Evolutionary conservation across 2,329 filamentous ascomycete genomes (phyloP).

Genomic region (Ascochyta fabae): DNA sequence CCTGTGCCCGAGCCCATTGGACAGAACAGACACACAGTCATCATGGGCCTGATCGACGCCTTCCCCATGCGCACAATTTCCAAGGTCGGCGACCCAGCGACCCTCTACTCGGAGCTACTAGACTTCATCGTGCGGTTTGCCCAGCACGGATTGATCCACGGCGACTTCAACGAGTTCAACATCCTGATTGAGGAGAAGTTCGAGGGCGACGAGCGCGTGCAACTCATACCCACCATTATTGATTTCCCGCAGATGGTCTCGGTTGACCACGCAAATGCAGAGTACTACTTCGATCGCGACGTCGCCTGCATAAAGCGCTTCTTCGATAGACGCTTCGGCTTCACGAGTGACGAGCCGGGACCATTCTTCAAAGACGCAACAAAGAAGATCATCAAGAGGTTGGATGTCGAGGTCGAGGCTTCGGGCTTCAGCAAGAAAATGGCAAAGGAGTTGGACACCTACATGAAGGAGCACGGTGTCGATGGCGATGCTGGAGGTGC

Average conservation of each 20-base stretch:
- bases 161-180: conserved; percentile 99
- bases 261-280: conserved; percentile 89
- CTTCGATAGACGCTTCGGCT: conserved; percentile 88
- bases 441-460: conserved; percentile 89
- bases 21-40: conserved; percentile 92
- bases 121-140: conserved; percentile 83
- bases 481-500: conserved; percentile 58
- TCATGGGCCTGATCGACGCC: conserved; percentile 93
- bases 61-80: conserved; percentile 91
- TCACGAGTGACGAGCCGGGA: conserved; percentile 79
- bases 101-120: conserved; percentile 91
- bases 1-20: conserved; percentile 86
- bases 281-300: conserved; percentile 97
- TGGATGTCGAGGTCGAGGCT: conserved; percentile 89
- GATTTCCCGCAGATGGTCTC: conserved; percentile 99
- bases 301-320: conserved; percentile 95
- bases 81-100: conserved; percentile 79
- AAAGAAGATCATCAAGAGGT: conserved; percentile 71
- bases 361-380: conserved; percentile 86
- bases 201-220: conserved; percentile 50
- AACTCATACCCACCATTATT: conserved; percentile 81
- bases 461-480: conserved; percentile 76
- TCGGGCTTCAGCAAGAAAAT: conserved; percentile 97
- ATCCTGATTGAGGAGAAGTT: conserved; percentile 84
- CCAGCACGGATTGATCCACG: conserved; percentile 88